Conservation (phyloP, 176 grass and related monocot genomes). For the Musa itinerans region DNA sequence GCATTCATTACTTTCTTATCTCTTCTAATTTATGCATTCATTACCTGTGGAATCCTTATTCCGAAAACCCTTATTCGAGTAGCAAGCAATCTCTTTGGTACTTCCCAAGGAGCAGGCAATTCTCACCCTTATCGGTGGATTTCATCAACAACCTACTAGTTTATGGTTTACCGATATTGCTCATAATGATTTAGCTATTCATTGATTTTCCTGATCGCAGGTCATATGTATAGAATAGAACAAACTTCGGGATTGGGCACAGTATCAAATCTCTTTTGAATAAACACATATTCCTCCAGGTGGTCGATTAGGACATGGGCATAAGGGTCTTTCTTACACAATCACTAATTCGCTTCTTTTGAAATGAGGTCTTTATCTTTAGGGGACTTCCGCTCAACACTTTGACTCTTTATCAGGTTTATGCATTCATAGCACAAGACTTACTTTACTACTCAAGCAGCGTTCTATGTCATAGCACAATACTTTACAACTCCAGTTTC, state of each 20-base stretch:
- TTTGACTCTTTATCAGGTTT: not conserved
- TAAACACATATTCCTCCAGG: too few species aligned
- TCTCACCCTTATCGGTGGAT: not conserved
- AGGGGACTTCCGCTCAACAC: not conserved
- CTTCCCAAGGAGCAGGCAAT: not conserved
- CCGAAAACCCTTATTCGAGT: too few species aligned
- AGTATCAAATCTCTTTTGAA: not conserved
- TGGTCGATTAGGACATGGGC: too few species aligned
- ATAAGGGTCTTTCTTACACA: not conserved
- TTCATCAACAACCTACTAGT: not conserved
- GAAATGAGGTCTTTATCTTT: not conserved
- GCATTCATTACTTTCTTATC: too few species aligned
- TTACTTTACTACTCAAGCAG: not conserved
- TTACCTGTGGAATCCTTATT: too few species aligned
- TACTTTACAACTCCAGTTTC: too few species aligned
- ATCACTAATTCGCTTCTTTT: not conserved
- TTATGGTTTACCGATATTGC: too few species aligned
- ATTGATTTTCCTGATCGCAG: too few species aligned
- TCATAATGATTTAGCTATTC: too few species aligned
- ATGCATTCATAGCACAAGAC: not conserved
- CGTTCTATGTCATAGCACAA: not conserved
- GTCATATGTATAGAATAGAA: not conserved
- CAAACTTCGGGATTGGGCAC: not conserved
- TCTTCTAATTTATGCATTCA: too few species aligned
- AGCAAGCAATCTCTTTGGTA: too few species aligned